Base-by-base conservation (phyloP, 2,329 filamentous ascomycete species). In the Cercospora sp. region DNA sequence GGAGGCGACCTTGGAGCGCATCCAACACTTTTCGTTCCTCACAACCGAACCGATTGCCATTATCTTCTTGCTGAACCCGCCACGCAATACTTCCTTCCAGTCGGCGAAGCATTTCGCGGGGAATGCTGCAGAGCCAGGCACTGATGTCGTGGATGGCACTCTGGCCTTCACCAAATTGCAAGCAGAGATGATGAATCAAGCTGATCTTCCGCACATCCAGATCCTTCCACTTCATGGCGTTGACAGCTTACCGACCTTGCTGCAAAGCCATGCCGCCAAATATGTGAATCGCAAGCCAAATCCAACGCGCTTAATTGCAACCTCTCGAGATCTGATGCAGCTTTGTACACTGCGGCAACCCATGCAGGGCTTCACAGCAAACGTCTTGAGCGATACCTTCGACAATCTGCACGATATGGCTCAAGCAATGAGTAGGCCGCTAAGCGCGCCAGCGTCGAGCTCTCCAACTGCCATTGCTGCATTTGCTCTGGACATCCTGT, bases 11-110 rank as follows among this genome's bases (percentile, higher is more conserved):
- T 39, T 79, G 16, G 59, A 72, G 4, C 77, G 79, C 4, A 75
- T 79, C 48, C 73, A 75, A 26, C 77, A 73, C 53, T 76, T 80
- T 48, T 64, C 72, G 1, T 67, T 72, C 5, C 66, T 78, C 18
- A 76, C 75, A 3, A 73, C 74, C 16, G 75, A 73, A 4, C 67
- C 71, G 18, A 72, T 76, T 16, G 76, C 72, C 42, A 76, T 79
- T 53, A 30, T 79, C 57, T 76, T 79, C 60, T 69, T 78, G 3
- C 73, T 79, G 30, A 53, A 66, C 5, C 51, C 71, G 48, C 68
- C 72, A 9, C 51, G 65, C 26, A 58, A 69, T 20, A 45, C 66
- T 8, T 33, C 60, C 58, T 72, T 73, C 48, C 61, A 65, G 1
- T 68, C 72, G 36, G 69, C 70, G 5, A 73, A 67, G 30, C 23